Evolutionary conservation across 495 filamentous ascomycete species (phyloP).

Genomic region (Penicillium subrubescens): DNA sequence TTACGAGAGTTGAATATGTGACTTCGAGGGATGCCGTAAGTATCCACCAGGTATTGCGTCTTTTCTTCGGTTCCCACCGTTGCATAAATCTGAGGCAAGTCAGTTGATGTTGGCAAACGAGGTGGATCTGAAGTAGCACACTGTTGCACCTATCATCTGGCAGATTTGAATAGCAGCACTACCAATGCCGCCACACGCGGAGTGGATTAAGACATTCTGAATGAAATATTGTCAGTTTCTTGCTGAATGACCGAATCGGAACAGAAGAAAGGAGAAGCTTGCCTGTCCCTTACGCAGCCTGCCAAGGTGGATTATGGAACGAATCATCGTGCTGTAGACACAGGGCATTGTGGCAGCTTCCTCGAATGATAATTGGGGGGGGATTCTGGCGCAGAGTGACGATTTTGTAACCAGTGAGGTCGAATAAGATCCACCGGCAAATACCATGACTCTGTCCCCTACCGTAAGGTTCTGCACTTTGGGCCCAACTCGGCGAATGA

Average conservation of each 20-base stretch:
- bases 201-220: constrained; percentile 30
- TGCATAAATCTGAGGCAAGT: constrained; percentile 22
- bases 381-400: too few relatives aligned
- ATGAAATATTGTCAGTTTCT: neutral
- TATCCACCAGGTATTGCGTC: constrained; percentile 30
- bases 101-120: too few relatives aligned
- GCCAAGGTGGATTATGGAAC: neutral
- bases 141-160: constrained; percentile 19
- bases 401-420: too few relatives aligned
- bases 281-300: neutral
- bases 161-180: constrained; percentile 25
- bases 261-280: neutral
- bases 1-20: constrained; percentile 55
- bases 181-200: constrained; percentile 29
- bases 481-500: too few relatives aligned
- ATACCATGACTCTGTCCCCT: too few relatives aligned
- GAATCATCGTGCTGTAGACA: too few relatives aligned
- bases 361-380: too few relatives aligned
- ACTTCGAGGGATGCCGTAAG: constrained; percentile 34
- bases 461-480: too few relatives aligned
- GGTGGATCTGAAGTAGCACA: constrained; percentile 14
- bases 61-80: constrained; percentile 48
- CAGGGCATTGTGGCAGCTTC: too few relatives aligned
- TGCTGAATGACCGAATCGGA: neutral
- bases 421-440: too few relatives aligned